Base-by-base conservation (phyloP, 2,329 filamentous ascomycete genomes). In the Neonectria punicea region DNA sequence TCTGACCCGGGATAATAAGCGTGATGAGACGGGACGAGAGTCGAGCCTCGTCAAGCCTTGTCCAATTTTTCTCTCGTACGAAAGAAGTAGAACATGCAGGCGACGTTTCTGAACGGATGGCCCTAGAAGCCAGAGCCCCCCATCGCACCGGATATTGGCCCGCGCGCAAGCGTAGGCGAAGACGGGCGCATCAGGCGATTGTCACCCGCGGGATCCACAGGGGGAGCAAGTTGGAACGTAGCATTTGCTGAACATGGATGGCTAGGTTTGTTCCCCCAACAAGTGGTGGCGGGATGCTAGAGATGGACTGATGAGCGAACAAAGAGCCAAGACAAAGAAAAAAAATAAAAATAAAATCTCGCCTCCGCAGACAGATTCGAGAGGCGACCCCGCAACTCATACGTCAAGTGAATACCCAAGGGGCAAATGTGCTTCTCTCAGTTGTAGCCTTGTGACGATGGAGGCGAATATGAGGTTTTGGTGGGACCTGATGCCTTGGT, bases 151-250 rank as follows among this genome's bases (percentile, higher is more conserved):
- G 56, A 49, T 41, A 55, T 54, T 63, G 49, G 56, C 43, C 44
- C 49, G 20, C 22, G 36, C 20, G 39, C 10, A 22, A 44, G 58
- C 55, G 53, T 39, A 53, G 20, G 54, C 67, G 57, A 56, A 56
- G 41, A 56, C 55, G 61, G 58, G 63, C 43, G 39, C 56, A 61
- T 70, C 50, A 54, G 44, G 65, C 34, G 59, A 63, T 59, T 47
- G 55, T 61, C 49, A 51, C 50, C 25, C 22, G 16, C 25, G 36
- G 36, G 43, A 41, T 50, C 55, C 43, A 49, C 44, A 58, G 55
- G 30, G 30, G 30, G 46, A 39, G 30, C 39, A 16, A 7, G 36
- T 39, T n/a, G 36, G 36, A 50, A 49, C 30, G 55, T 49, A 58
- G 30, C 44, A 57, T 49, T 22, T n/a, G 2, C 16, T 18, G 16